Evolutionary conservation across 2,329 filamentous ascomycete species (phyloP).

Genomic region (Ascocoryne sarcoides): DNA sequence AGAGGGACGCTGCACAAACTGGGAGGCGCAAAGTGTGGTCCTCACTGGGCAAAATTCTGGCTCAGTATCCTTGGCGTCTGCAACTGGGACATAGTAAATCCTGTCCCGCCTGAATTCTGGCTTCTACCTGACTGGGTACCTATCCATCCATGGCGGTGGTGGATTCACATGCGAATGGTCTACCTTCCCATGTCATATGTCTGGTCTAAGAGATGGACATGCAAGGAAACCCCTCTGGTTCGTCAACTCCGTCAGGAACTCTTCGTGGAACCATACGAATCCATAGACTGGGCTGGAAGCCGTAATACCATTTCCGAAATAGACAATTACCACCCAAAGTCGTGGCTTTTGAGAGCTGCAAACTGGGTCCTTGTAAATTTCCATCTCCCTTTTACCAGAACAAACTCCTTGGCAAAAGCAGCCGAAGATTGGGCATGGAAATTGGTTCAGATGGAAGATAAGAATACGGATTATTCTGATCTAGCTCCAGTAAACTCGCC

Average conservation of each 20-base stretch:
- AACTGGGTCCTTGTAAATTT: constrained; percentile 75
- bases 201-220: constrained; percentile 74
- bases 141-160: constrained; percentile 88
- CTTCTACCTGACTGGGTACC: constrained; percentile 85
- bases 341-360: constrained; percentile 66
- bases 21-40: constrained; percentile 73
- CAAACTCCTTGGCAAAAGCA: constrained; percentile 52
- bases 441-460: constrained; percentile 82
- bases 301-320: constrained; percentile 71
- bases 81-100: constrained; percentile 89
- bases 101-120: constrained; percentile 89
- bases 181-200: constrained; percentile 87
- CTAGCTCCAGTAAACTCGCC: constrained; percentile 84
- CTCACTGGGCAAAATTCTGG: constrained; percentile 98
- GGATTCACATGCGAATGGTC: constrained; percentile 98
- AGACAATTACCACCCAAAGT: constrained; percentile 93
- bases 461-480: constrained; percentile 80
- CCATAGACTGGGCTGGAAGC: constrained; percentile 68
- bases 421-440: constrained; percentile 78
- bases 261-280: constrained; percentile 68
- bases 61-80: constrained; percentile 74
- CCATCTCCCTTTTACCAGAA: constrained; percentile 70
- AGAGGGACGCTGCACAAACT: constrained; percentile 73
- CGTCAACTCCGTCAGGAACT: constrained; percentile 69
- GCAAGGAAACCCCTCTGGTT: constrained; percentile 66